Conservation (phyloP, 192 early-diverging fungal genomes). For the Coemansia sp. region DNA sequence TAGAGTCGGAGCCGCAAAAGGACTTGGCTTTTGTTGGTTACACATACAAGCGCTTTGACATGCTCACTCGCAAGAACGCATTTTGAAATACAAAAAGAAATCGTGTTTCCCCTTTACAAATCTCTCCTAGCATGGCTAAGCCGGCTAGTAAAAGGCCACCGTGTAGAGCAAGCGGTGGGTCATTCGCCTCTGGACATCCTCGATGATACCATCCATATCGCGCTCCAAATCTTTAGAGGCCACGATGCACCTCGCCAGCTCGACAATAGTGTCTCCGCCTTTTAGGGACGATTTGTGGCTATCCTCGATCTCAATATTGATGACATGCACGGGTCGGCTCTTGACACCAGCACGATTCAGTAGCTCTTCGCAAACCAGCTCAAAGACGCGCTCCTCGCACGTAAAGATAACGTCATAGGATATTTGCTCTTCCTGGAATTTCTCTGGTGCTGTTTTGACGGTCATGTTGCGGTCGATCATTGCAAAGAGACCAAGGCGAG, state of each 20-base stretch:
- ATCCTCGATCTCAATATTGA: conserved; percentile 96
- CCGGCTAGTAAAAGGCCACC: conserved; percentile 59
- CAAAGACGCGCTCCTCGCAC: conserved; percentile 94
- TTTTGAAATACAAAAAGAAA: conserved; percentile 26
- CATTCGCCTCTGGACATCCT: conserved; percentile 63
- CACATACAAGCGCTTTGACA: conserved; percentile 94
- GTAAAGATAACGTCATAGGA: conserved; percentile 92
- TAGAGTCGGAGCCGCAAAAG: conserved; percentile 63
- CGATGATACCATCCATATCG: conserved; percentile 80
- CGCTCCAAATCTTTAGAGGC: conserved; percentile 71
- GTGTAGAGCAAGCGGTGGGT: conserved; percentile 63
- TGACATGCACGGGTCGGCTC: conserved; percentile 80
- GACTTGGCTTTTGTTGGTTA: conserved; percentile 99
- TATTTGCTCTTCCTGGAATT: conserved; percentile 73
- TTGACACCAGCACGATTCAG: conserved; percentile 63
- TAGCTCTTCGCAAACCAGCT: conserved; percentile 90
- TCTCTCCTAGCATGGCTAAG: neutral
- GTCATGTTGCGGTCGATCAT: conserved; percentile 96
- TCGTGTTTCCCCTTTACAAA: neutral
- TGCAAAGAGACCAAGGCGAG: conserved; percentile 77
- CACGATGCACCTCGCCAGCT: conserved; percentile 65
- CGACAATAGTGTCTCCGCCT: conserved; percentile 80
- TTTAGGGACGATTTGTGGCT: conserved; percentile 84
- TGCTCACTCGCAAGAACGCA: conserved; percentile 70
- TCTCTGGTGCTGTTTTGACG: conserved; percentile 87